These are phyloP conservation scores for Aureoboletus auriporus DNA, from an alignment of 768 basidiomycete species.

Conservation along the genomic window DNA sequence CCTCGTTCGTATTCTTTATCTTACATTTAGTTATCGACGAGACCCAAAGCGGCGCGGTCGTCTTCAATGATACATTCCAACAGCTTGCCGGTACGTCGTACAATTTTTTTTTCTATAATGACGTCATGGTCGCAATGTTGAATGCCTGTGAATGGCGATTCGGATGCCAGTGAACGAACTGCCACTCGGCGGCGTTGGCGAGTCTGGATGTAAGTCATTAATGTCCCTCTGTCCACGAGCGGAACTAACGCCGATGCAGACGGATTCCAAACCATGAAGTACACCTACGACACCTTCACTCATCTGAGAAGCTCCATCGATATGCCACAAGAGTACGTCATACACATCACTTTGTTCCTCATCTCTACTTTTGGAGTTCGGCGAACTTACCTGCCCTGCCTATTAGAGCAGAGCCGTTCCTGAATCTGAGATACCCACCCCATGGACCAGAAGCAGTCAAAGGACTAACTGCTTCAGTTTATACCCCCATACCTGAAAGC, in stretches of 20 bases:
- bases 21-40: conserved; percentile 43
- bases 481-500: conserved; percentile 16
- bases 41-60: conserved; percentile 54
- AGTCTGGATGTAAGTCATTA: conserved; percentile 55
- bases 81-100: conserved; percentile 43
- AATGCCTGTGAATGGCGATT: not conserved
- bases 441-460: conserved; percentile 15
- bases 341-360: not conserved
- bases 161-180: conserved; percentile 32
- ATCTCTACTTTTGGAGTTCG: not conserved
- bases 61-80: conserved; percentile 59
- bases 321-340: conserved; percentile 52
- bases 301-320: conserved; percentile 48
- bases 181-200: conserved; percentile 55
- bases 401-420: conserved; percentile 19
- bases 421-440: conserved; percentile 24
- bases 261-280: conserved; percentile 49
- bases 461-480: conserved; percentile 4
- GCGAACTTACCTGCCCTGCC: conserved; percentile 1
- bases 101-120: not conserved
- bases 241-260: conserved; percentile 32
- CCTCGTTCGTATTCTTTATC: not conserved
- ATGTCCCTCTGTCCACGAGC: not conserved
- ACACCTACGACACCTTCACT: conserved; percentile 53
- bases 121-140: conserved; percentile 8